phyloP scores from a whole-genome alignment of 495 filamentous ascomycete species.

The Aspergillus saccharolyticus region DNA sequence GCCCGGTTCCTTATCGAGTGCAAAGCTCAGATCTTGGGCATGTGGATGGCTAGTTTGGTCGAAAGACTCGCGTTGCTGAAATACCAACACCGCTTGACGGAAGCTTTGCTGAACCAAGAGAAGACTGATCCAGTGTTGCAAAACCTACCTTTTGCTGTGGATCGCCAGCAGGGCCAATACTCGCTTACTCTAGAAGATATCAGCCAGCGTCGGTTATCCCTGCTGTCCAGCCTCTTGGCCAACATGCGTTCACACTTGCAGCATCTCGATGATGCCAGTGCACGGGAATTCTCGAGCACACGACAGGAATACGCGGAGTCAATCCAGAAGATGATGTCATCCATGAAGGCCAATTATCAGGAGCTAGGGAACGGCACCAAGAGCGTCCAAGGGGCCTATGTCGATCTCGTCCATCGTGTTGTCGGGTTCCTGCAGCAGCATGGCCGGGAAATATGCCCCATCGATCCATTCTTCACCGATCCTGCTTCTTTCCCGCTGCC shows the following conservation, averaged over 20 bases:
- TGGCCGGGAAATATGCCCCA: constrained; percentile 54
- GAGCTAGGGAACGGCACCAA: constrained; percentile 45
- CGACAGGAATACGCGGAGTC: constrained; percentile 52
- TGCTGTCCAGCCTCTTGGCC: constrained; percentile 57
- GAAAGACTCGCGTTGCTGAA: constrained; percentile 63
- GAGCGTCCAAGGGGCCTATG: constrained; percentile 51
- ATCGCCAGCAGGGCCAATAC: constrained; percentile 34
- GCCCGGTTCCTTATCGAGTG: constrained; percentile 37
- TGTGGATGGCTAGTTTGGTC: constrained; percentile 58
- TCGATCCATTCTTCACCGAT: constrained; percentile 67
- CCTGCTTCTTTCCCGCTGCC: constrained; percentile 61
- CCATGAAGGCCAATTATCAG: constrained; percentile 66
- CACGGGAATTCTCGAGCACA: constrained; percentile 27
- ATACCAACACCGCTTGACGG: constrained; percentile 60
- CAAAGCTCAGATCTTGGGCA: constrained; percentile 44
- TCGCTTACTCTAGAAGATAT: constrained; percentile 52
- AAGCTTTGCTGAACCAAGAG: constrained; percentile 49
- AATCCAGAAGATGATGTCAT: constrained; percentile 53
- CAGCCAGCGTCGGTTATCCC: constrained; percentile 49
- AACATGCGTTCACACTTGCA: constrained; percentile 60
- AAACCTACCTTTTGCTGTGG: constrained; percentile 58
- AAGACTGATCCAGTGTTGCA: constrained; percentile 45
- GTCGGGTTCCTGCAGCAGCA: constrained; percentile 63
- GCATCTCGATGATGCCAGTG: constrained; percentile 25
- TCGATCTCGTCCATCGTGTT: constrained; percentile 61